A percentile compares a stretch with the other conserved stretches of the same genome.
These are phyloP conservation scores for Globisporangium acanthophoron DNA, from an alignment of 352 stramenopile genomes.

Conservation along the genomic window DNA sequence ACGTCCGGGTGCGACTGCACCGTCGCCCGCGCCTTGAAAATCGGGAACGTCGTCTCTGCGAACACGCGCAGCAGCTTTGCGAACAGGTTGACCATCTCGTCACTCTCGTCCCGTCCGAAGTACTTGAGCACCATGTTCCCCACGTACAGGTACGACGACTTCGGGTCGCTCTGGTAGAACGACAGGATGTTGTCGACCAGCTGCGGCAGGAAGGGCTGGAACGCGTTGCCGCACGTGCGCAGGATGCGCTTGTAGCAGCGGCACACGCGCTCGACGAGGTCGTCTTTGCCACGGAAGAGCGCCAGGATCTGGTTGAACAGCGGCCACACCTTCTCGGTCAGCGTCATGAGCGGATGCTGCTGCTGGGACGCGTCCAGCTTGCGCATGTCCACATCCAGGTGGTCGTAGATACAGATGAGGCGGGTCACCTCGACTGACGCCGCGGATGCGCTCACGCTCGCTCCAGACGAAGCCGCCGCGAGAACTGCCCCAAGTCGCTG, in stretches of 20 bases:
- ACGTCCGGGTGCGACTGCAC: conserved; percentile 88
- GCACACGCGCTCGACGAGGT: conserved; percentile 79
- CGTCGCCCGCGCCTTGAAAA: conserved; percentile 59
- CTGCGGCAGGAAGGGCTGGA: conserved; percentile 63
- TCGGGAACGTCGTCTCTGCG: conserved; percentile 71
- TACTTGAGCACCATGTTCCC: conserved; percentile 84
- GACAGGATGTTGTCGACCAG: conserved; percentile 73
- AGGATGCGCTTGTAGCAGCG: conserved; percentile 87
- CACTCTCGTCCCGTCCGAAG: conserved; percentile 27
- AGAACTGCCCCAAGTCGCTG: conserved; percentile 44
- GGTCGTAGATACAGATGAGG: conserved; percentile 83
- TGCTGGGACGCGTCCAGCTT: conserved; percentile 8
- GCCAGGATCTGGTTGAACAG: conserved; percentile 73
- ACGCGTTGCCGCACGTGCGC: conserved; percentile 48
- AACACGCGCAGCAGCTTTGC: conserved; percentile 57
- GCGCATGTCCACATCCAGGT: conserved; percentile 42
- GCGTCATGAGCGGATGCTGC: conserved; percentile 47
- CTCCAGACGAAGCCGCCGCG: conserved; percentile 19
- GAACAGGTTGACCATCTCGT: conserved; percentile 41
- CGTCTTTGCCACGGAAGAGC: conserved; percentile 69
- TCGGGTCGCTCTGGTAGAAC: conserved; percentile 74
- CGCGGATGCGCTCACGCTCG: conserved; percentile 27
- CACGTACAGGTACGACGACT: conserved; percentile 82
- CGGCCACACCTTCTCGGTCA: conserved; percentile 78
- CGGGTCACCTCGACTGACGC: conserved; percentile 67